These are phyloP conservation scores for Onygena corvina DNA, from an alignment of 2,329 filamentous ascomycete genomes.

Conservation along the genomic window DNA sequence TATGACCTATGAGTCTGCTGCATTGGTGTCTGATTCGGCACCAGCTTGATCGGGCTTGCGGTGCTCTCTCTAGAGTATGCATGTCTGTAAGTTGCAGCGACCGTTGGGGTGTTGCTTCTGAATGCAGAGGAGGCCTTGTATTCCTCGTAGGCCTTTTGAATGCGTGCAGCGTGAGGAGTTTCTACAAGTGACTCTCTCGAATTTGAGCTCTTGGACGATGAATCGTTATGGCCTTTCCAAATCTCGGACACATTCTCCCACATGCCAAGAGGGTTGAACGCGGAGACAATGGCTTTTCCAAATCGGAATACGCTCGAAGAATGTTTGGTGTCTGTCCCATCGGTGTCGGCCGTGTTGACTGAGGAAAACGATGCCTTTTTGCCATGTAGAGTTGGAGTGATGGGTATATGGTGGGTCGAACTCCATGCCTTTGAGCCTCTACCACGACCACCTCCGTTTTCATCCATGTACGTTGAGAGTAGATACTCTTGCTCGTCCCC, in stretches of 20 bases:
- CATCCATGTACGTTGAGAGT: conserved; percentile 5
- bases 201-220: conserved; percentile 24
- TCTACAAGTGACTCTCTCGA: conserved; percentile 20
- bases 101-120: neutral
- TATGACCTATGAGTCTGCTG: neutral
- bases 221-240: conserved; percentile 36
- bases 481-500: conserved; percentile 26
- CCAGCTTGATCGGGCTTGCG: conserved; percentile 6
- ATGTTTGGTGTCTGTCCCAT: conserved; percentile 20
- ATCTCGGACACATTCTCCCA: conserved; percentile 33
- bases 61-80: neutral
- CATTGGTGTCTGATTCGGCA: conserved; percentile 7
- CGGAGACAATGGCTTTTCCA: conserved; percentile 42
- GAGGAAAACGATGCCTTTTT: conserved; percentile 1
- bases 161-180: conserved; percentile 1
- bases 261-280: conserved; percentile 43
- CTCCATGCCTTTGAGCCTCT: neutral
- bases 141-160: conserved; percentile 41
- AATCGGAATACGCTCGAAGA: conserved; percentile 45
- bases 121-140: conserved; percentile 33
- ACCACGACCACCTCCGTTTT: neutral
- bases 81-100: neutral
- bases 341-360: neutral
- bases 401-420: neutral
- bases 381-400: neutral